These are phyloP conservation scores for Chytridium lagenaria DNA, from an alignment of 371 early-diverging fungal genomes.

Conservation along the genomic window DNA sequence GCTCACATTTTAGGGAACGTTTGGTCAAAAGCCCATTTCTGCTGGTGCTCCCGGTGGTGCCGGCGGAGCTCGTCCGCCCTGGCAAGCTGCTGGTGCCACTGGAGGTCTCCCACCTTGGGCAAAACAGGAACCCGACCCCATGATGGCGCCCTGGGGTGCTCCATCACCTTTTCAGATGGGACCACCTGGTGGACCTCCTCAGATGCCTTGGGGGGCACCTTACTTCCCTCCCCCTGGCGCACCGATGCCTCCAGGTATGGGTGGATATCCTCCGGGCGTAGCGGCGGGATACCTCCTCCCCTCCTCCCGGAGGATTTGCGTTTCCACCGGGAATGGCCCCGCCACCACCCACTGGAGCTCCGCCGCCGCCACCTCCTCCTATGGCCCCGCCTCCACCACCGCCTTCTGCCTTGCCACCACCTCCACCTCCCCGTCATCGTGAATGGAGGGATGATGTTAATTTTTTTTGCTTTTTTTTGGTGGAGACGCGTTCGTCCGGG, in stretches of 20 bases:
- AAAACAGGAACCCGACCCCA: neutral
- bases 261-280: neutral
- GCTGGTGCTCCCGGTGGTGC: constrained; percentile 11
- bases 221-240: neutral
- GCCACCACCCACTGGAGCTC: constrained; percentile 27
- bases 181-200: neutral
- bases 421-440: constrained; percentile 8
- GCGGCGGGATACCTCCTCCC: neutral
- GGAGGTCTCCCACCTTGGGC: constrained; percentile 11
- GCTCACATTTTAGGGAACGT: neutral
- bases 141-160: neutral
- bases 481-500: too few species aligned
- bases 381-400: constrained; percentile 8
- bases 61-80: constrained; percentile 22
- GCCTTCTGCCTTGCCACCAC: neutral
- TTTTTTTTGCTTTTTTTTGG: too few species aligned
- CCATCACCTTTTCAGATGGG: neutral
- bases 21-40: neutral
- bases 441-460: too few species aligned
- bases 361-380: constrained; percentile 9
- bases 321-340: constrained; percentile 21
- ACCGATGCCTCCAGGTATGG: constrained; percentile 18
- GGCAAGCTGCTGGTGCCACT: constrained; percentile 21
- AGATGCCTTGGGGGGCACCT: neutral
- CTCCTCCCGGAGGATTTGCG: neutral